phyloP scores from a whole-genome alignment of 1,139 yeast genomes.

The Debaryomyces sp. region DNA sequence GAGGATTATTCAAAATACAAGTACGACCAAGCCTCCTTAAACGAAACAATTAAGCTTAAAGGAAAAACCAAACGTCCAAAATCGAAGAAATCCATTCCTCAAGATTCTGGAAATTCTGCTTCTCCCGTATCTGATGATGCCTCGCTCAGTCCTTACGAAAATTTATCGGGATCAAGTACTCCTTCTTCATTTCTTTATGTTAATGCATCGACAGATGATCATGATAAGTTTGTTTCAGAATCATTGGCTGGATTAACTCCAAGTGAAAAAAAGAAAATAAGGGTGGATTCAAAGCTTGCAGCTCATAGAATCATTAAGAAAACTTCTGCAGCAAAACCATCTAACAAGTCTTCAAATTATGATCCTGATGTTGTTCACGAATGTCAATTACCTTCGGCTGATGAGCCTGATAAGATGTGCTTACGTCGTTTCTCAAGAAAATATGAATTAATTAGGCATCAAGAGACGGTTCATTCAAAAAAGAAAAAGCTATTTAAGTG shows the following conservation, averaged over 20 bases:
- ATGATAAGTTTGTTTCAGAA: constrained; percentile 30
- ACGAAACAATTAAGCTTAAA: constrained; percentile 15
- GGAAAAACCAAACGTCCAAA: constrained; percentile 16
- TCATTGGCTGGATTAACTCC: constrained; percentile 24
- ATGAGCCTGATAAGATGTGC: constrained; percentile 61
- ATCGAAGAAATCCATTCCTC: constrained; percentile 11
- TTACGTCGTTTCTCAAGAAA: constrained; percentile 88
- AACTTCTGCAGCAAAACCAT: constrained; percentile 23
- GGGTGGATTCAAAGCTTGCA: constrained; percentile 32
- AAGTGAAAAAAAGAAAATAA: constrained; percentile 26
- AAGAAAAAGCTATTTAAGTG: constrained; percentile 87
- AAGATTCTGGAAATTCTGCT: constrained; percentile 7
- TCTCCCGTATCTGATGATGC: constrained; percentile 16
- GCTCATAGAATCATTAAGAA: constrained; percentile 33
- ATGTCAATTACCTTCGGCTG: constrained; percentile 51
- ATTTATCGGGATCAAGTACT: constrained; percentile 16
- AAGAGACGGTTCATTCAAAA: constrained; percentile 92
- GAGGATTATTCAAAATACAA: constrained; percentile 36
- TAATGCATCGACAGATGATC: constrained; percentile 25
- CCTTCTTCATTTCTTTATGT: constrained; percentile 18
- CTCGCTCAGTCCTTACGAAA: constrained; percentile 10
- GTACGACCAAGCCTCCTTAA: constrained; percentile 21
- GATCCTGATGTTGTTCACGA: constrained; percentile 55
- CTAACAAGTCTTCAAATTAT: constrained; percentile 46
- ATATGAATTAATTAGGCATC: constrained; percentile 91